phyloP scores from a whole-genome alignment of 2,329 filamentous ascomycete species.

The Mariannaea sp. region DNA sequence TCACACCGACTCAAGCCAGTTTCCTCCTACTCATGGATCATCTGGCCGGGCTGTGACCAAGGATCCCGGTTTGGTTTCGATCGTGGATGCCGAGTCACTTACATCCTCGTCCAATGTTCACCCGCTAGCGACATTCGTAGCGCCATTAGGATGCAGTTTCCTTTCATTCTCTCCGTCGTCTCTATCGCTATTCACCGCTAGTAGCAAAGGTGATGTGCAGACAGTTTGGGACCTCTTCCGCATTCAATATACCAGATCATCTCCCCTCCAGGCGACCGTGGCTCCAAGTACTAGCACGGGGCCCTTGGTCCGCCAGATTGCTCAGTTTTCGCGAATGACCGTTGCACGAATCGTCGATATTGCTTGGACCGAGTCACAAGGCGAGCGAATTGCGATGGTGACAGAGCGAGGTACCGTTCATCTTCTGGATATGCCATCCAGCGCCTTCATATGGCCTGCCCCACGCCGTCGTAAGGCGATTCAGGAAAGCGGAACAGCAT shows the following conservation, averaged over 20 bases:
- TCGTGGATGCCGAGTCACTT: constrained; percentile 71
- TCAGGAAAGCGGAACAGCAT: constrained; percentile 52
- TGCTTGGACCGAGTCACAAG: constrained; percentile 80
- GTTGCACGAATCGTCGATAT: constrained; percentile 90
- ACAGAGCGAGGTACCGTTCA: constrained; percentile 96
- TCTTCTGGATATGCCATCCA: constrained; percentile 82
- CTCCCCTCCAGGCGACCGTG: constrained; percentile 58
- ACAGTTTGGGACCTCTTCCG: constrained; percentile 80
- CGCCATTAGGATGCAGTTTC: constrained; percentile 78
- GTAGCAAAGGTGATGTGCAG: constrained; percentile 81
- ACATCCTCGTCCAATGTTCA: constrained; percentile 57
- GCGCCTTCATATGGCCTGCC: constrained; percentile 86
- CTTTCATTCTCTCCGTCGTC: constrained; percentile 78
- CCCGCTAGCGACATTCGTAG: constrained; percentile 72
- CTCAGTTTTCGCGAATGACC: constrained; percentile 89
- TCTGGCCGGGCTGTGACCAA: constrained; percentile 60
- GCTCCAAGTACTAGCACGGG: constrained; percentile 52
- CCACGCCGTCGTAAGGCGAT: constrained; percentile 57
- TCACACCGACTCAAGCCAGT: constrained; percentile 58
- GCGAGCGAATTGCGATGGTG: constrained; percentile 83
- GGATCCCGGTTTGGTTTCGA: constrained; percentile 75
- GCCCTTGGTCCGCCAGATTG: constrained; percentile 77
- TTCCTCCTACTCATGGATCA: constrained; percentile 76
- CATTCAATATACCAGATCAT: constrained; percentile 66
- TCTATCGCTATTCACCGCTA: constrained; percentile 76